Base-by-base conservation (phyloP, 1,139 yeast species). In the Protomyces pachydermus region DNA sequence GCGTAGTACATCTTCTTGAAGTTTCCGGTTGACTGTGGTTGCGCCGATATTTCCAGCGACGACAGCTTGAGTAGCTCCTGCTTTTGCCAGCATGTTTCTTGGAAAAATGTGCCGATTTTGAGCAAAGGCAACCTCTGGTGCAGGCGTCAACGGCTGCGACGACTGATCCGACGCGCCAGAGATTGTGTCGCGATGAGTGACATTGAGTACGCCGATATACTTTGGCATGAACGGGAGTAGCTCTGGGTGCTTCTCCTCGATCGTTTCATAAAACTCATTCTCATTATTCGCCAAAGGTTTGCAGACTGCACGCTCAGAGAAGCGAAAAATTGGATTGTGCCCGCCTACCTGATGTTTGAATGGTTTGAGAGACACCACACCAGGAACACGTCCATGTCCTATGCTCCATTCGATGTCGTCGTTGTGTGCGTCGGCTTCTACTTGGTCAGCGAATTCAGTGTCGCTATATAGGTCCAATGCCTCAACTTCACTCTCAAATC, bases 331-430 rank as follows among this genome's bases (percentile, higher is more conserved):
- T 1, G 98, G 97, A 0, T 97, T 93, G 74, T 95, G 99, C 0
- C 99, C 99, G 9, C 99, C 99, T 6, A 95, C 98, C 88, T 69
- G 71, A 73, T 93, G 91, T 69, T 86, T 84, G 76, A 88, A 91
- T 1, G 96, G 97, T 61, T 89, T 84, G 65, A 91, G 77, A 16
- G 58, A n/a, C 18, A 60, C 64, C 48, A 54, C 62, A 32, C 62
- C 62, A 3, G 62, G 62, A 20, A 58, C 56, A 8, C 37, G 56
- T 10, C 62, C 62, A 12, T 55, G 45, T 2, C 52, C 62, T 18
- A 58, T 58, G 14, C 62, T 58, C 62, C 62, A 58, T 42, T 58
- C 62, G 12, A 58, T 58, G 48, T 58, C 62, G 23, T 58, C 62
- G 25, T 58, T 58, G 25, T n/a, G 38, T 12, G 35, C 34, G 20